Base-by-base conservation (phyloP, 352 stramenopile species). In the Globisporangium cylindrosporum region DNA sequence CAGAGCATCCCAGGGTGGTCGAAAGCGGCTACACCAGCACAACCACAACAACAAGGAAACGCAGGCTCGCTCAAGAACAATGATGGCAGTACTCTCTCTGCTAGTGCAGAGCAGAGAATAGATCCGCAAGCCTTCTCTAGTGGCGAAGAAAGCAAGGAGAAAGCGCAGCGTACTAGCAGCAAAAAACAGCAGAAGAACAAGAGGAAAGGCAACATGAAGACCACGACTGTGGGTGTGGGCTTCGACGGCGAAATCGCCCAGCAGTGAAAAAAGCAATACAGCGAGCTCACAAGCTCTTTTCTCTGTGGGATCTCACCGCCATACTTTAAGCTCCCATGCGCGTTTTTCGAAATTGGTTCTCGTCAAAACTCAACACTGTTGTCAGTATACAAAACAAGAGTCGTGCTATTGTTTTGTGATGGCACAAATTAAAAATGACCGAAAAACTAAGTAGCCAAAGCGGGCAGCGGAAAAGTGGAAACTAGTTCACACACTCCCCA, bases 1-100 rank as follows among this genome's bases (percentile, higher is more conserved):
- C 72, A 90, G 25, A 91, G 84, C 57, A 95, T 95, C 56, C 88
- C 88, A 8, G 88, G 88, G 1, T 93, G 88, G 82, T 92, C 85
- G 18, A 79, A 71, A 62, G 62, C 66, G 29, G 7, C 38, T 4
- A 22, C 29, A 6, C 41, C 14, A 5, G 15, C 14, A 32, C 27
- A 32, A 12, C 18, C 12, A 6, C 46, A 57, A 25, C 58, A 69
- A 22, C 27, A 59, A 41, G 9, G 56, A 54, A 54, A 22, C 32
- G 0, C 6, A n/a, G 41, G 15, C 41, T 48, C 41, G 41, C 41
- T n/a, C 15, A 48, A 48, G 4, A 48, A 20, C 29, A 18, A 0
- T 18, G 24, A 10, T n/a, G 34, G 24, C 29, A 57, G 36, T 22
- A n/a, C 1, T 38, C 15, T 6, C 14, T 14, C 62, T 51, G 48